Base-by-base conservation (phyloP, 2,329 filamentous ascomycete genomes). In the Sordariomycetes sp. region DNA sequence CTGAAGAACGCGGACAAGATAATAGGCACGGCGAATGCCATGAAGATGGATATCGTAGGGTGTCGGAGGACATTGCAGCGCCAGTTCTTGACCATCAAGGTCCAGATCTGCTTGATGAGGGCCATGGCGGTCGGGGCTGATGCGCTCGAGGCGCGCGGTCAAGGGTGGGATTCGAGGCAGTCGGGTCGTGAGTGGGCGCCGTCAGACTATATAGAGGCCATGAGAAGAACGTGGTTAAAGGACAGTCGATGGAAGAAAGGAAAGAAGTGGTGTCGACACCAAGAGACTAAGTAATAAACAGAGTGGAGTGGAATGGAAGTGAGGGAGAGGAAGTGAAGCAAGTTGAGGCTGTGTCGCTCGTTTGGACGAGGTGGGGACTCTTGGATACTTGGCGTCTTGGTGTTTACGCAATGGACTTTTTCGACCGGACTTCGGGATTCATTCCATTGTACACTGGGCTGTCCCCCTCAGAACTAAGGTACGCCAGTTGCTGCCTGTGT, bases 51-150 rank as follows among this genome's bases (percentile, higher is more conserved):
- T 16, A 69, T 59, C 5, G 65, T 36, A 15, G 57, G 46, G 51
- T 78, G 75, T 6, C 76, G 71, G 28, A 67, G 46, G 21, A 78
- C 46, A 11, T 75, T 61, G 43, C 78, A 74, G 35, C 70, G 67
- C 35, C 78, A 58, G 47, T 80, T 81, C 53, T 82, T 82, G 46
- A 57, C 57, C 48, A 69, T 72, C 39, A 82, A 58, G 32, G 75
- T 79, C 64, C 68, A 66, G 33, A 70, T 68, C 53, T 81, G 77
- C 41, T 66, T 64, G 43, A 71, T 39, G 48, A 77, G 58, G 31
- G 60, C 58, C 72, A 75, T 76, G 46, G 30, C 38, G 47, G 38
- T 9, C 15, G 24, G 12, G 8, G 9, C 17, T 18, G 18, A 8
- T 8, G 16, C 29, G 16, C 29, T 14, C 29, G 29, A 17, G 15